Conservation (phyloP, 2,329 filamentous ascomycete genomes). For the Colletotrichum agaves region DNA sequence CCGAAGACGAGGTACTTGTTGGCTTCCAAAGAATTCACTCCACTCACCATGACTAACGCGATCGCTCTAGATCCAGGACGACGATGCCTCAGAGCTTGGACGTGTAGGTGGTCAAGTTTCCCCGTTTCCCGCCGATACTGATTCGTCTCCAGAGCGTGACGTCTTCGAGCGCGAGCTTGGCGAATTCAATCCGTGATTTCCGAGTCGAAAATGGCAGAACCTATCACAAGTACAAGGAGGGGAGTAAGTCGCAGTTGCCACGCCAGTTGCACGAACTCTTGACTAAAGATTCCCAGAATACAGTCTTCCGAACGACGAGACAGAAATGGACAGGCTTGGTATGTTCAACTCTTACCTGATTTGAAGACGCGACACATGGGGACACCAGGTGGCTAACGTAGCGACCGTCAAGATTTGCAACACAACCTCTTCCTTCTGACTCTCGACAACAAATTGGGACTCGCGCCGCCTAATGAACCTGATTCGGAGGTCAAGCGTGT, state of each 20-base stretch:
- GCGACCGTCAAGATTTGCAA: slow-evolving; percentile 54
- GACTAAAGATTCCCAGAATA: slow-evolving; percentile 10
- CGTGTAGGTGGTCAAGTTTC: no score
- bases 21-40: no score
- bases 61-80: no score
- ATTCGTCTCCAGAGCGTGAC: not conserved
- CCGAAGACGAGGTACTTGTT: no score
- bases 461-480: not conserved
- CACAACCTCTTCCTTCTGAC: slow-evolving; percentile 63
- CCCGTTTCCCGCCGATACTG: no score
- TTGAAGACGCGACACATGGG: no score
- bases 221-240: slow-evolving; percentile 38
- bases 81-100: no score
- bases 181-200: slow-evolving; percentile 3
- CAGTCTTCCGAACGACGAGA: slow-evolving; percentile 24
- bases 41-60: no score
- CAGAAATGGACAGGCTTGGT: slow-evolving; percentile 25
- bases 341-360: slow-evolving; percentile 23
- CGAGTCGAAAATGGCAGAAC: slow-evolving; percentile 28
- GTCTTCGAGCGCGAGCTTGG: slow-evolving; percentile 5
- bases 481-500: slow-evolving; percentile 27
- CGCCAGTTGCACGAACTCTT: no score
- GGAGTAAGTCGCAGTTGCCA: slow-evolving; percentile 36
- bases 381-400: no score
- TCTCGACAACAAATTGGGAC: slow-evolving; percentile 43